Percentiles rank a stretch among this genome's conserved stretches.
phyloP scores from a whole-genome alignment of 2,329 filamentous ascomycete species.

The Dactylonectria macrodidyma region DNA sequence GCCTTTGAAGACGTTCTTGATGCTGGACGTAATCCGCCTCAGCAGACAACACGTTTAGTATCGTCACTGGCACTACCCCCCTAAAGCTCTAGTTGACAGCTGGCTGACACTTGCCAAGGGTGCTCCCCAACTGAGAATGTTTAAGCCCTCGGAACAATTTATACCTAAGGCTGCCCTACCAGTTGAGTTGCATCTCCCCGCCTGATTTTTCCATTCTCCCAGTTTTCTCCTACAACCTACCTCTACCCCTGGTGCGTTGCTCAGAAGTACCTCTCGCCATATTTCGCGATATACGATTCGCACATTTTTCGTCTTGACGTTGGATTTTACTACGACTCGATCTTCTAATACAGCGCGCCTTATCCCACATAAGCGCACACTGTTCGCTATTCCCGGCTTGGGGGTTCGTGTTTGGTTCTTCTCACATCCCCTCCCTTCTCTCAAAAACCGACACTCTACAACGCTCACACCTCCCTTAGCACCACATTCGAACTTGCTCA shows the following conservation, averaged over 20 bases:
- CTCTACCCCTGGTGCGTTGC: not conserved
- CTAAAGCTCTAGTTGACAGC: constrained; percentile 13
- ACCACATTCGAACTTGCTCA: not conserved
- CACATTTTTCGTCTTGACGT: not conserved
- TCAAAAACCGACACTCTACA: not conserved
- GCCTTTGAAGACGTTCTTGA: not conserved
- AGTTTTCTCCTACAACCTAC: not conserved
- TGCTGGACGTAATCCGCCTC: not conserved
- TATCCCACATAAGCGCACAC: not conserved
- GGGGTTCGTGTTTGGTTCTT: not conserved
- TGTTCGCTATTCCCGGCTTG: not conserved
- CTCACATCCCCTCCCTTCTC: not conserved
- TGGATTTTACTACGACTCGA: not conserved
- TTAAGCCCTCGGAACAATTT: constrained; percentile 1
- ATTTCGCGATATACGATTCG: not conserved
- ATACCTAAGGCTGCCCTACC: not conserved
- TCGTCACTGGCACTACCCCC: not conserved
- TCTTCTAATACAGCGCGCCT: not conserved
- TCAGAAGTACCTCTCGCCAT: not conserved
- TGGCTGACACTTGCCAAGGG: constrained; percentile 9
- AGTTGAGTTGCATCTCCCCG: not conserved
- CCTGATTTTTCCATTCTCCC: not conserved
- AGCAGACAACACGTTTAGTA: not conserved
- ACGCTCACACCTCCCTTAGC: not conserved
- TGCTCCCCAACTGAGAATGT: not conserved